Evolutionary conservation across 208 protist genomes (phyloP).

Genomic region (Angomonas deanei): DNA sequence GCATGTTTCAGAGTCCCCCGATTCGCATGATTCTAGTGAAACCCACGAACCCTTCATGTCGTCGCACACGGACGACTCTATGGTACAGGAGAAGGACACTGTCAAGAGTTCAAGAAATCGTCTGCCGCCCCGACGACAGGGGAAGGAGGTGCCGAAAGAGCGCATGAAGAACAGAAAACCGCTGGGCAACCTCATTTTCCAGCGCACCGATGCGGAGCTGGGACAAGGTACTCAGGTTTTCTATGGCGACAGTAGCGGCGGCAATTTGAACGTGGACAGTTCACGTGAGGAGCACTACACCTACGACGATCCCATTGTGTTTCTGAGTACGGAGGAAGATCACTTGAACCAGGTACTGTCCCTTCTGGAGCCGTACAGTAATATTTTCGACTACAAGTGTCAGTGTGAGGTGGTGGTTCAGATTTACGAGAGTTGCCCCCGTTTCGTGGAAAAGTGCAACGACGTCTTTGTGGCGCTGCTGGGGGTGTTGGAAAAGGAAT

Average conservation of each 20-base stretch:
- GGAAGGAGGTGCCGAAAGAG: conserved; percentile 2
- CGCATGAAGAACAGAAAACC: conserved; percentile 30
- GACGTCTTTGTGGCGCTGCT: conserved; percentile 33
- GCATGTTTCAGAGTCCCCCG: background rate
- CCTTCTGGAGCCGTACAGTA: conserved; percentile 28
- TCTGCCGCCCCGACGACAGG: background rate
- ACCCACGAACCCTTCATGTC: conserved; percentile 2
- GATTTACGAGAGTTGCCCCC: conserved; percentile 28
- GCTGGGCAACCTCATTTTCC: conserved; percentile 36
- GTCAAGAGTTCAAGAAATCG: background rate
- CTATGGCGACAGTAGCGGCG: background rate
- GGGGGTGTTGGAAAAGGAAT: conserved; percentile 20
- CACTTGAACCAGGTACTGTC: conserved; percentile 25
- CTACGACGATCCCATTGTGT: conserved; percentile 22
- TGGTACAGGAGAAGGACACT: conserved; percentile 8
- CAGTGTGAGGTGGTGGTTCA: conserved; percentile 40
- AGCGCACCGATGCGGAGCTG: conserved; percentile 1
- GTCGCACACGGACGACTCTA: background rate
- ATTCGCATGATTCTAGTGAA: background rate
- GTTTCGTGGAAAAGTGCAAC: conserved; percentile 17
- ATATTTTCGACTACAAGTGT: conserved; percentile 34
- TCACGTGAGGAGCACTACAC: background rate
- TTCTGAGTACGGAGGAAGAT: conserved; percentile 30
- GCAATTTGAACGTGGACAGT: background rate
- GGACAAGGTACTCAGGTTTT: background rate